These are phyloP conservation scores for Peronospora farinosa DNA, from an alignment of 352 stramenopile species.

Conservation along the genomic window DNA sequence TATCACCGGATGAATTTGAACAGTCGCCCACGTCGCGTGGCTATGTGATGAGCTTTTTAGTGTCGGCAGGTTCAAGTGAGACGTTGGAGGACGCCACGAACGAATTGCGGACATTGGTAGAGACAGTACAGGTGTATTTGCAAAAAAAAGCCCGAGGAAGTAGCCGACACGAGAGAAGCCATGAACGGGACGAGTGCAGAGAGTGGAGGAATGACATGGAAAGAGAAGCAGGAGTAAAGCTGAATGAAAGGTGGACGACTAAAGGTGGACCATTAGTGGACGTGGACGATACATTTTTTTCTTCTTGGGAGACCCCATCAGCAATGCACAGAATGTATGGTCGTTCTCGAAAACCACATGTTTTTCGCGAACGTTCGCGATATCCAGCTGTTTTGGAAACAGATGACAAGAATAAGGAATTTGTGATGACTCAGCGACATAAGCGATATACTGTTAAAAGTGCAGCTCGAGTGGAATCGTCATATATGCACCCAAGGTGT, in stretches of 20 bases:
- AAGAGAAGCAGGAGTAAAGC: background rate
- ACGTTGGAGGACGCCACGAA: conserved; percentile 43
- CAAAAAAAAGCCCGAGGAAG: conserved; percentile 34
- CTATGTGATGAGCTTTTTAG: conserved; percentile 58
- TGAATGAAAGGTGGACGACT: background rate
- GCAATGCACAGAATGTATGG: conserved; percentile 18
- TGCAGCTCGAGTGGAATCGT: conserved; percentile 1
- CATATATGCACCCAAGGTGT: conserved; percentile 10
- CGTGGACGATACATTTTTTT: too few species aligned
- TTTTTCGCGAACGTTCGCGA: conserved; percentile 12
- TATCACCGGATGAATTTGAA: conserved; percentile 41
- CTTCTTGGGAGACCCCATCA: conserved; percentile 2
- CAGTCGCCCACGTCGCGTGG: conserved; percentile 20
- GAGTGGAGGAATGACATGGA: background rate
- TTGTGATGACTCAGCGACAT: conserved; percentile 4
- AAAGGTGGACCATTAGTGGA: background rate
- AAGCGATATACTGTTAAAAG: conserved; percentile 1
- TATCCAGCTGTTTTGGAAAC: conserved; percentile 17
- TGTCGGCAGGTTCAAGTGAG: conserved; percentile 36
- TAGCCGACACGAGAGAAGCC: background rate
- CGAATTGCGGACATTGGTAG: conserved; percentile 38
- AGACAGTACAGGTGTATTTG: conserved; percentile 44
- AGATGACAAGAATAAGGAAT: conserved; percentile 18
- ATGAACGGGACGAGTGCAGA: background rate
- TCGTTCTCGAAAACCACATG: background rate